A percentile compares a stretch with the other conserved stretches of the same genome.
Conservation (phyloP, 169 alveolate genomes). For the Eimeria tenella region DNA sequence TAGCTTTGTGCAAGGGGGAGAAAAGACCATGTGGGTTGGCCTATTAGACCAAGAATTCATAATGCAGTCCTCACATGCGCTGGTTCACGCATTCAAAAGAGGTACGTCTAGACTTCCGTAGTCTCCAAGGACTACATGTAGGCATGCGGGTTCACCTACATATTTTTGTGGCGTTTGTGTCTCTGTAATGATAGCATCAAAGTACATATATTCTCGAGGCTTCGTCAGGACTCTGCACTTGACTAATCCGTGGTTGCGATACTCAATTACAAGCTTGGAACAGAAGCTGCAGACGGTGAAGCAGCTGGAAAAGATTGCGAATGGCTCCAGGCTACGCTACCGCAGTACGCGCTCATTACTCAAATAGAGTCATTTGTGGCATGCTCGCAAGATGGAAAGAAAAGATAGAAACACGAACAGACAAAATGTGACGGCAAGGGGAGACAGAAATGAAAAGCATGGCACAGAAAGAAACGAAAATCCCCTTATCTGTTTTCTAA, state of each 20-base stretch:
- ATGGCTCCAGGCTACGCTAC: background rate
- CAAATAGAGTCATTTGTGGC: too few species aligned
- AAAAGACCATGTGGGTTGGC: slow-evolving; percentile 42
- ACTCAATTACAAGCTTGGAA: slow-evolving; percentile 11
- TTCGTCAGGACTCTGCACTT: slow-evolving; percentile 14
- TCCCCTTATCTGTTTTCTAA: too few species aligned
- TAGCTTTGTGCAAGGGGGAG: slow-evolving; percentile 35
- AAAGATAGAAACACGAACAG: too few species aligned
- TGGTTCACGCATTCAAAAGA: slow-evolving; percentile 39
- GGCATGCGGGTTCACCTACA: too few species aligned
- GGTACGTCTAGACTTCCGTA: background rate
- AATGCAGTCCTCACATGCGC: slow-evolving; percentile 39
- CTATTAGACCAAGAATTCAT: slow-evolving; percentile 43
- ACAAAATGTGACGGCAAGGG: too few species aligned
- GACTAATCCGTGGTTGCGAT: slow-evolving; percentile 52
- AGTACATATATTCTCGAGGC: slow-evolving; percentile 59
- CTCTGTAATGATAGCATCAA: slow-evolving; percentile 19
- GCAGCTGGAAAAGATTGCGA: slow-evolving; percentile 54
- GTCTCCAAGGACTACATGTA: background rate
- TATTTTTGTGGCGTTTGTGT: background rate
- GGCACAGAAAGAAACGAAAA: too few species aligned
- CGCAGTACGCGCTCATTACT: slow-evolving; percentile 4
- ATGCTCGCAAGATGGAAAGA: too few species aligned
- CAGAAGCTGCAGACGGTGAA: slow-evolving; percentile 11
- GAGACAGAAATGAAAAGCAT: too few species aligned